Evolutionary conservation across 768 basidiomycete genomes (phyloP).

Genomic region (Tephrocybe sp.): DNA sequence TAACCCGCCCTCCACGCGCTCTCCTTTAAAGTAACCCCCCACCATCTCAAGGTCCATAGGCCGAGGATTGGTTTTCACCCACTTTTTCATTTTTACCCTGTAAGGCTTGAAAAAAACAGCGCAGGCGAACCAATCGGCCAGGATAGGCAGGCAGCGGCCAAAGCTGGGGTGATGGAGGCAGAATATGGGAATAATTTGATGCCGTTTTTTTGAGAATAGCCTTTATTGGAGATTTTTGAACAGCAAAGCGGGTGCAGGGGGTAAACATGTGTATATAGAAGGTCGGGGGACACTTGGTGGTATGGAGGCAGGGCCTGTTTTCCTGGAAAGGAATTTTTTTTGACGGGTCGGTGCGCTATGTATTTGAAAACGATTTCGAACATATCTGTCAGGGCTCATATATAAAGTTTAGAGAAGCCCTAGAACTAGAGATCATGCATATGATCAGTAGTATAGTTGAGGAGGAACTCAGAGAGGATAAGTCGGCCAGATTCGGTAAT

Average conservation of each 20-base stretch:
- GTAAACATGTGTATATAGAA: too few relatives aligned
- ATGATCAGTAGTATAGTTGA: too few relatives aligned
- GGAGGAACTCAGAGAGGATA: too few relatives aligned
- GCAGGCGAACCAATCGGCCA: slow-evolving; percentile 12
- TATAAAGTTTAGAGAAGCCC: too few relatives aligned
- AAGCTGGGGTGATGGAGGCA: slow-evolving; percentile 12
- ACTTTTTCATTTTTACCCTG: slow-evolving; percentile 13
- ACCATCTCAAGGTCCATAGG: slow-evolving; percentile 1
- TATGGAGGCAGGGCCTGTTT: too few relatives aligned
- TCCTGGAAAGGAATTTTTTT: too few relatives aligned
- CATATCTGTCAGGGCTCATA: too few relatives aligned
- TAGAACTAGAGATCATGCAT: too few relatives aligned
- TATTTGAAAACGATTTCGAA: too few relatives aligned
- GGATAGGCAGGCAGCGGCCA: slow-evolving; percentile 11
- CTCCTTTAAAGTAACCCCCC: slow-evolving; percentile 12
- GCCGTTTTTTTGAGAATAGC: slow-evolving; percentile 11
- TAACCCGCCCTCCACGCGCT: neutral
- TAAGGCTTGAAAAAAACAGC: slow-evolving; percentile 8
- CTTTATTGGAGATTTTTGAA: slow-evolving; percentile 12
- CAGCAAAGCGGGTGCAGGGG: neutral
- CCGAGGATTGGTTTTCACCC: slow-evolving; percentile 18
- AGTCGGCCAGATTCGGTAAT: too few relatives aligned
- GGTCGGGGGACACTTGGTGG: too few relatives aligned
- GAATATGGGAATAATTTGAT: slow-evolving; percentile 14
- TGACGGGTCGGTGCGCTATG: too few relatives aligned